Base-by-base conservation (phyloP, 345 rosid genomes). In the Moringa oleifera region DNA sequence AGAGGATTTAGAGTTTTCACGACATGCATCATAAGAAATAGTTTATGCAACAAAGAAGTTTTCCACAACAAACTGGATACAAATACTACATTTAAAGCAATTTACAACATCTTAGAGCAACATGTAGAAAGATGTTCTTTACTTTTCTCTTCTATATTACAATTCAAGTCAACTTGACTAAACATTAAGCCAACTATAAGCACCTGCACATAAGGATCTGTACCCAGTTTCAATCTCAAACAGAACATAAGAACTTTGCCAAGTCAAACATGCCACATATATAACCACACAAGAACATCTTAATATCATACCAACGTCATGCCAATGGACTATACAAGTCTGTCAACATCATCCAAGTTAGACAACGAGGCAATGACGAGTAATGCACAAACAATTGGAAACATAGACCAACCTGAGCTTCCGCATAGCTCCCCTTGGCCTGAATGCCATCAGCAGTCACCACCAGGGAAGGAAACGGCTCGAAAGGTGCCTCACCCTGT, bases 361-460 rank as follows among this genome's bases (percentile, higher is more conserved):
- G 33, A 28, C 8, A 28, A 28, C 33, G 3, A 28, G 8, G 33
- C 33, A 28, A 28, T 28, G 33, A 28, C 33, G 8, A 41, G 12
- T 7, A 41, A 1, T 41, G 16, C 1, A 41, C 12, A 41, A 41
- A 41, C 47, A 41, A 41, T 41, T 11, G 12, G 12, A 41, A 11
- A 15, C 12, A 41, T 1, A 41, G 47, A 41, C 47, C 47, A 37
- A 75, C 97, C 97, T 94, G 99, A 65, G 99, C 86, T 79, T 88
- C 86, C 18, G 97, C 97, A 62, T 85, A 94, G 78, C 87, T 81
- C 25, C 99, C 99, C 64, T 85, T 84, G 13, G 99, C 94, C 25
- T 75, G 71, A 55, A 91, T 67, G 7, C 91, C 91, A 10, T 81
- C 64, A 11, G 88, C 73, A 16, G 86, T 76, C 41, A 95, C 67